A percentile compares a stretch with the other conserved stretches of the same genome.
Conservation (phyloP, 129 eudicot genomes). For the Smallanthus sonchifolius region DNA sequence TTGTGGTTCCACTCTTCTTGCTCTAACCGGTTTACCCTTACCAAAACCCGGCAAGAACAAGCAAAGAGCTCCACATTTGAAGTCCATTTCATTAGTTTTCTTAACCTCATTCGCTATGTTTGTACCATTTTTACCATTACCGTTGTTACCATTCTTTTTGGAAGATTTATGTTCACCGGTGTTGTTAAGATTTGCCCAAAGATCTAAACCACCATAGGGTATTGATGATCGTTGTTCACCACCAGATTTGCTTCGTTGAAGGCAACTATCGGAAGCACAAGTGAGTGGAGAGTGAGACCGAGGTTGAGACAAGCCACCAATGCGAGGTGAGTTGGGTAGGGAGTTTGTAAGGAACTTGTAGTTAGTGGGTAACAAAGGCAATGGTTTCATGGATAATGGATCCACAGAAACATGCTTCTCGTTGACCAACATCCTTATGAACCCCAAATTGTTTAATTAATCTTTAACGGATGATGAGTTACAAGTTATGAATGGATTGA, state of each 20-base stretch:
- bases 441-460: background rate
- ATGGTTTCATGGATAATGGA: conserved; percentile 49
- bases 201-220: conserved; percentile 51
- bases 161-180: background rate
- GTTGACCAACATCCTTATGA: conserved; percentile 29
- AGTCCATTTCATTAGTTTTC: conserved; percentile 36
- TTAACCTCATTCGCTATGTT: background rate
- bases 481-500: conserved; percentile 6
- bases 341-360: conserved; percentile 47
- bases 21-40: conserved; percentile 60
- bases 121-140: background rate
- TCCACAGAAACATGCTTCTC: conserved; percentile 68
- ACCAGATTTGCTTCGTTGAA: conserved; percentile 67
- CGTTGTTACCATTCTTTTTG: background rate
- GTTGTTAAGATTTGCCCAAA: conserved; percentile 36
- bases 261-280: conserved; percentile 36
- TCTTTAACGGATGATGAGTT: background rate
- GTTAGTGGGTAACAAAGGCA: conserved; percentile 45
- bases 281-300: conserved; percentile 33
- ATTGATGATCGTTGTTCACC: conserved; percentile 50
- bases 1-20: conserved; percentile 33
- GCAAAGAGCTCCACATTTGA: conserved; percentile 84
- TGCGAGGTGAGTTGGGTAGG: conserved; percentile 61
- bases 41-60: conserved; percentile 76
- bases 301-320: background rate